Evolutionary conservation across 2,329 filamentous ascomycete species (phyloP).

Genomic region (Colletotrichum tropicicola): DNA sequence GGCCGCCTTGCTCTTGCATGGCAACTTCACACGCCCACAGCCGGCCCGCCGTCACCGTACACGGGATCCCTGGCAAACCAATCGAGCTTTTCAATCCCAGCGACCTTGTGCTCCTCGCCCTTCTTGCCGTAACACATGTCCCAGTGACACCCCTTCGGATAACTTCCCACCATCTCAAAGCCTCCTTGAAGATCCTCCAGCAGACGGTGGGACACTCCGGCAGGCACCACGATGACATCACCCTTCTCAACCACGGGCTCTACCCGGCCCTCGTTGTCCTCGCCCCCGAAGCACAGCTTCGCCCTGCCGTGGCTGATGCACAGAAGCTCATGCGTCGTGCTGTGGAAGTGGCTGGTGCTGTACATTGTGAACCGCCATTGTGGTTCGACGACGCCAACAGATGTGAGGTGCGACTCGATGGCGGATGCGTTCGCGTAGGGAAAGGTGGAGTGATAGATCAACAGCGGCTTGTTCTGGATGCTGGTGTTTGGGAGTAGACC

Average conservation of each 20-base stretch:
- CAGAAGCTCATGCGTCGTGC: conserved; percentile 73
- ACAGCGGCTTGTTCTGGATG: conserved; percentile 68
- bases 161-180: conserved; percentile 75
- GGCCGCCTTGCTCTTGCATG: too few relatives aligned
- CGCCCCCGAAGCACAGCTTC: conserved; percentile 72
- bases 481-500: conserved; percentile 70
- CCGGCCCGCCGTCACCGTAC: conserved; percentile 30
- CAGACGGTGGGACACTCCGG: conserved; percentile 71
- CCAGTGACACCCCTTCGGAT: conserved; percentile 67
- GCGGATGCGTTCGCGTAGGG: conserved; percentile 51
- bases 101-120: conserved; percentile 62
- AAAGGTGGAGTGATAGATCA: conserved; percentile 73
- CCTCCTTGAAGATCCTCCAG: conserved; percentile 61
- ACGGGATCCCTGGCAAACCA: conserved; percentile 34
- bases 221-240: conserved; percentile 72
- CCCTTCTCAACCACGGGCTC: conserved; percentile 65
- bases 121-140: conserved; percentile 76
- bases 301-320: conserved; percentile 67
- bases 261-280: conserved; percentile 64
- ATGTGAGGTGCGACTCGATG: conserved; percentile 65
- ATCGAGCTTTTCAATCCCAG: conserved; percentile 7
- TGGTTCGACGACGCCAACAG: conserved; percentile 63
- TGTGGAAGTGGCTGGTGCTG: conserved; percentile 71
- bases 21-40: not conserved
- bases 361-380: conserved; percentile 79